A percentile compares a stretch with the other conserved stretches of the same genome.
phyloP scores from a whole-genome alignment of 2,329 filamentous ascomycete genomes.

The Chrysosporium keratinophilum region DNA sequence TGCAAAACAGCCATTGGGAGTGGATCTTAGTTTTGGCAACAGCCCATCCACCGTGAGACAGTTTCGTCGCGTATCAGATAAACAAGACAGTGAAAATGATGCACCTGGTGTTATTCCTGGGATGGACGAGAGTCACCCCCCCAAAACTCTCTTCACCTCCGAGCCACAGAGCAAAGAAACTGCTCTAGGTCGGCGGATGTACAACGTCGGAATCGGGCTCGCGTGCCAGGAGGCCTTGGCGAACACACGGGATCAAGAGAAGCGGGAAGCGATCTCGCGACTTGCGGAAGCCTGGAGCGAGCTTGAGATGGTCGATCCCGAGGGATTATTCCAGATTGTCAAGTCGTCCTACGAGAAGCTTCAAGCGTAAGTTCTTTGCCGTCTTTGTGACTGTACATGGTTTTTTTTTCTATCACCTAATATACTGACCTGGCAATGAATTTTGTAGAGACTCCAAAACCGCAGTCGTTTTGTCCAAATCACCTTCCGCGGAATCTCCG shows the following conservation, averaged over 20 bases:
- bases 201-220: conserved; percentile 70
- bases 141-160: conserved; percentile 25
- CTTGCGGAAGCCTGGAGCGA: conserved; percentile 77
- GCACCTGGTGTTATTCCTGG: conserved; percentile 21
- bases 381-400: not conserved
- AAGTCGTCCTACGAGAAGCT: conserved; percentile 65
- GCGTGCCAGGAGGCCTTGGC: conserved; percentile 76
- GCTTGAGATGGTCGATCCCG: conserved; percentile 78
- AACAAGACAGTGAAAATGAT: conserved; percentile 34
- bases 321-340: conserved; percentile 78
- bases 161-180: conserved; percentile 59
- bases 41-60: conserved; percentile 82
- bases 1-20: conserved; percentile 66
- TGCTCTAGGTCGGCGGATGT: conserved; percentile 67
- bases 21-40: conserved; percentile 90
- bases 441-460: conserved; percentile 25
- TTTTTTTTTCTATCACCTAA: not conserved
- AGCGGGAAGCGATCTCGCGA: conserved; percentile 71
- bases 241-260: conserved; percentile 59
- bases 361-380: conserved; percentile 34
- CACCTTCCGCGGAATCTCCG: conserved; percentile 37
- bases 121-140: conserved; percentile 34
- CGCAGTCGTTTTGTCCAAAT: conserved; percentile 11
- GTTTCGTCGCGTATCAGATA: conserved; percentile 77
- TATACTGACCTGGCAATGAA: not conserved